Base-by-base conservation (phyloP, 75 land plant species). In the Pinus albicaulis region DNA sequence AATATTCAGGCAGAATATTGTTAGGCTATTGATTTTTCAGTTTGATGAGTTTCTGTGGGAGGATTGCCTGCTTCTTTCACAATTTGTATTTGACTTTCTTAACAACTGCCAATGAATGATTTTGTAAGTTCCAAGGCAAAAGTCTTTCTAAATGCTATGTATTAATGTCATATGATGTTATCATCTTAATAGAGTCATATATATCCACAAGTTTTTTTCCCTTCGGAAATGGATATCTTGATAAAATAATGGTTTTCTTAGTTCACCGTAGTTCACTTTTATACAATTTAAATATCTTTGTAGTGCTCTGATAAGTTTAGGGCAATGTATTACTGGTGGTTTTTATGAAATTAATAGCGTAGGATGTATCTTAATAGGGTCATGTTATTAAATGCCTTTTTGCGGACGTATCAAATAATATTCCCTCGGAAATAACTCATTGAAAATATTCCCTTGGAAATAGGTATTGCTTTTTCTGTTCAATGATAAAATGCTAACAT, bases 11-110 rank as follows among this genome's bases (percentile, higher is more conserved):
- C 48, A n/a, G 71, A 38, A 68, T 68, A n/a, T 68, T 10, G 23
- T 41, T 41, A 41, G 71, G 52, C 14, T 41, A 38, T 20, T 41
- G 23, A 41, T 41, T 41, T 68, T 68, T 41, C 52, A 68, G 52
- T 68, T n/a, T 68, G 71, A 20, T 20, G 23, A 38, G 71, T 68
- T 68, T 41, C 71, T 68, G 38, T 68, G 48, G 68, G 41, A 68
- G 44, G 71, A 68, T 68, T 38, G 71, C 23, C 22, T 68, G 52
- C 71, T 68, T 41, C 22, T 20, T 64, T 64, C 38, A 17, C 20
- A 48, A 48, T 15, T 8, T 64, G 68, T 64, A 64, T 36, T 64
- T 31, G 31, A 64, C 7, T 31, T 28, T 64, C 68, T 34, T 34
- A 64, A 64, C 68, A 64, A 16, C 38, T 64, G 68, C 38, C 41